Percentiles rank a stretch among this genome's conserved stretches.
Evolutionary conservation across 139 green algal genomes (phyloP).

Genomic region (Chlamydomonas incerta): DNA sequence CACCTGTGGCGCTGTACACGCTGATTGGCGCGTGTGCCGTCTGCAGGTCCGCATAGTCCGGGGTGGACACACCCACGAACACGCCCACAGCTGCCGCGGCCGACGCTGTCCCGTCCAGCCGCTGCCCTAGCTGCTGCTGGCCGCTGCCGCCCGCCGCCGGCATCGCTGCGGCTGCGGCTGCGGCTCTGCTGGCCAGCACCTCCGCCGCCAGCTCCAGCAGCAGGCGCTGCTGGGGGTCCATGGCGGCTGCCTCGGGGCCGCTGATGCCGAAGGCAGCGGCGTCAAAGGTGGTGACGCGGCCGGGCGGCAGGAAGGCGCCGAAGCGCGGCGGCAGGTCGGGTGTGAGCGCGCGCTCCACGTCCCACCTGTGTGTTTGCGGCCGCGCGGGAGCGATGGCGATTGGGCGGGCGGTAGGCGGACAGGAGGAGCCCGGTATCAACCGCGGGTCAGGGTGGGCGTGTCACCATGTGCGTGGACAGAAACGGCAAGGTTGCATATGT

Average conservation of each 20-base stretch:
- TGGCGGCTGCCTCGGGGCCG: conserved; percentile 73
- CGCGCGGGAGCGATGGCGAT: no score
- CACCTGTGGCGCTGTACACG: conserved; percentile 72
- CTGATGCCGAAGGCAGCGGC: conserved; percentile 73
- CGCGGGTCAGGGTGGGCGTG: no score
- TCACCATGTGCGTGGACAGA: no score
- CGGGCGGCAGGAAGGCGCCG: conserved; percentile 60
- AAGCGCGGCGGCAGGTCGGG: conserved; percentile 64
- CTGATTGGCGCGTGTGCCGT: conserved; percentile 62
- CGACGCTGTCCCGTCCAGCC: not conserved
- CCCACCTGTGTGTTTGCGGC: no score
- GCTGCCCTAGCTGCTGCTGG: not conserved
- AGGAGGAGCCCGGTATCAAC: no score
- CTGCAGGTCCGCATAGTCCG: conserved; percentile 69
- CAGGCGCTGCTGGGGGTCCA: conserved; percentile 92
- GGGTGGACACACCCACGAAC: conserved; percentile 66
- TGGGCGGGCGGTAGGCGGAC: no score
- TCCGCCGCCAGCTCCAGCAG: conserved; percentile 73
- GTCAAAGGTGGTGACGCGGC: conserved; percentile 76
- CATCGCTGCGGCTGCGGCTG: not conserved
- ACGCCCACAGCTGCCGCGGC: conserved; percentile 34
- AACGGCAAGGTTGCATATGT: no score
- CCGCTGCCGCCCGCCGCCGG: not conserved
- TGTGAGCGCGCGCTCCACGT: conserved; percentile 58
- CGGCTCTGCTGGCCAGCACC: not conserved